A percentile compares a stretch with the other conserved stretches of the same genome.
Conservation (phyloP, 1,284 basidiomycete genomes). For the Pascua guehoae region DNA sequence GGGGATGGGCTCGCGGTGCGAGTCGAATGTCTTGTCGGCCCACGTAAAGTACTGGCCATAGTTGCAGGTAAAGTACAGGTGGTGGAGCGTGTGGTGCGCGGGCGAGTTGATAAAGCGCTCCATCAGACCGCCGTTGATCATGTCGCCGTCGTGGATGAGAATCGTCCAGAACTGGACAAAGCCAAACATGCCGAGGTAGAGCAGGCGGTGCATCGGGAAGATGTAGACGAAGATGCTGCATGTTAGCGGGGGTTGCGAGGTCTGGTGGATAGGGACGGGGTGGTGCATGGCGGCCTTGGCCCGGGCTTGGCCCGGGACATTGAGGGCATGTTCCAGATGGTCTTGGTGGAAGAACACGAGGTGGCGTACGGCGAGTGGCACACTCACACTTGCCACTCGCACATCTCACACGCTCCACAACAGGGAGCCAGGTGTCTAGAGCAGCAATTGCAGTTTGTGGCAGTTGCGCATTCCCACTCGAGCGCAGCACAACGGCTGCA, state of each 20-base stretch:
- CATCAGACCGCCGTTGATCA: constrained; percentile 88
- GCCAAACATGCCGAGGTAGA: constrained; percentile 79
- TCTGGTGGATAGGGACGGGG: no score
- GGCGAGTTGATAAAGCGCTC: constrained; percentile 92
- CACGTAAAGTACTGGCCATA: constrained; percentile 97
- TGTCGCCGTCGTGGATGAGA: constrained; percentile 98
- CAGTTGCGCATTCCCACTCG: no score
- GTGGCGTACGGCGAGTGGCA: no score
- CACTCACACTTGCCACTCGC: no score
- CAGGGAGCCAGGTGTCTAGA: no score
- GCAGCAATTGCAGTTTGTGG: no score
- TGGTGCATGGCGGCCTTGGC: no score
- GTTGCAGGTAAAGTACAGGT: constrained; percentile 93
- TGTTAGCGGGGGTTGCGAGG: constrained; percentile 2
- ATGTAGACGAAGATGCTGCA: constrained; percentile 72
- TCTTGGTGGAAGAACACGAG: no score
- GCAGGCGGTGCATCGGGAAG: constrained; percentile 81
- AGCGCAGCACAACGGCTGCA: no score
- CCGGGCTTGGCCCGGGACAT: no score
- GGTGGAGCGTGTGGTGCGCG: constrained; percentile 94
- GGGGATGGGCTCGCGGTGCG: constrained; percentile 80
- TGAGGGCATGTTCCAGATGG: no score
- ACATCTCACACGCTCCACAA: no score
- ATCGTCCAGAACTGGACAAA: constrained; percentile 90
- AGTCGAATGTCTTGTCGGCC: constrained; percentile 78